Percentiles rank a stretch among this genome's conserved stretches.
Conservation (phyloP, 129 eudicot genomes). For the Artemisia annua region DNA sequence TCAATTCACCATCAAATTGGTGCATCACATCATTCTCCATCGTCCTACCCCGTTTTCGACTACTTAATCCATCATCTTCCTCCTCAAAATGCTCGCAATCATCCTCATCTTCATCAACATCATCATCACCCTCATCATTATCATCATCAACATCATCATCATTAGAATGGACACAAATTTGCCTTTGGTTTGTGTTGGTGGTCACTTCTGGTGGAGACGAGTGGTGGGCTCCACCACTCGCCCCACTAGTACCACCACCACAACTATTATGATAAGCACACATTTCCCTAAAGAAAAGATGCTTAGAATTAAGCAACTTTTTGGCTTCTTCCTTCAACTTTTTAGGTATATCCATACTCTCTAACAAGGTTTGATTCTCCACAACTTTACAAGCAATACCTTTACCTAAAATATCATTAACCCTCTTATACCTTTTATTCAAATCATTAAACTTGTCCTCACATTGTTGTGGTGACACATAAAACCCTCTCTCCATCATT, state of each 20-base stretch:
- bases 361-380: constrained; percentile 80
- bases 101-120: constrained; percentile 34
- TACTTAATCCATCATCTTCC: constrained; percentile 35
- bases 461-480: constrained; percentile 95
- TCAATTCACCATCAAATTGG: constrained; percentile 44
- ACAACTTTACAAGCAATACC: constrained; percentile 91
- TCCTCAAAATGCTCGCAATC: constrained; percentile 23
- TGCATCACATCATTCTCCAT: constrained; percentile 34
- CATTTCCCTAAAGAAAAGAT: constrained; percentile 92
- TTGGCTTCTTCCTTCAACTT: constrained; percentile 82
- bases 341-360: constrained; percentile 61
- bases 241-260: constrained; percentile 21
- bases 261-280: constrained; percentile 91
- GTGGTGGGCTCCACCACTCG: constrained; percentile 29
- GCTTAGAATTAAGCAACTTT: constrained; percentile 86
- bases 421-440: constrained; percentile 93
- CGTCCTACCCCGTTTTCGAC: constrained; percentile 27
- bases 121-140: constrained; percentile 30
- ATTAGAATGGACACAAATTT: constrained; percentile 49
- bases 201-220: constrained; percentile 41
- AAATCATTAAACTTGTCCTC: constrained; percentile 93
- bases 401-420: constrained; percentile 78
- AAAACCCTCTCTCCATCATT: constrained; percentile 92
- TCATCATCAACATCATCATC: constrained; percentile 35
- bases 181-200: constrained; percentile 21